Conservation (phyloP, 106 monocot genomes). For the Dioscorea zingiberensis region DNA sequence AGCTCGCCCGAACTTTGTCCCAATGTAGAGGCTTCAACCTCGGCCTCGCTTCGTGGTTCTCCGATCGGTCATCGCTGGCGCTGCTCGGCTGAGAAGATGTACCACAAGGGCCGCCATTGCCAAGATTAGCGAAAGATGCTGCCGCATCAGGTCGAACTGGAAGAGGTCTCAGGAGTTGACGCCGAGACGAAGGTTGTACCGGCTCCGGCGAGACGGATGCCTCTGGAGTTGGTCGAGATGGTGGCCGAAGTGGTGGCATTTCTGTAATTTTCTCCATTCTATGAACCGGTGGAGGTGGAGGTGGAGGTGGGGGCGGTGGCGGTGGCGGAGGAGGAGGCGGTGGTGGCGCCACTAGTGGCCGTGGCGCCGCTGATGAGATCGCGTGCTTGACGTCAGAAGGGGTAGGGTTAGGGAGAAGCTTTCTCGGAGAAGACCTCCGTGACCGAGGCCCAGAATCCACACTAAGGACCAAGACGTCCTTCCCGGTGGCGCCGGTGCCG, state of each 20-base stretch:
- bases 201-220: slow-evolving; percentile 4
- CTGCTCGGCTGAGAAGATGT: background rate
- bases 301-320: slow-evolving; percentile 11
- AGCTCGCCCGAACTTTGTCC: slow-evolving; percentile 37
- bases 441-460: slow-evolving; percentile 18
- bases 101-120: background rate
- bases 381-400: slow-evolving; percentile 16
- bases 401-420: slow-evolving; percentile 11
- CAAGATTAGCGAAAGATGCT: slow-evolving; percentile 1
- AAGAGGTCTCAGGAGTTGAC: slow-evolving; percentile 21
- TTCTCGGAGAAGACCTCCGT: slow-evolving; percentile 24
- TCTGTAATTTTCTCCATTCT: background rate
- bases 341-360: background rate
- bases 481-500: background rate
- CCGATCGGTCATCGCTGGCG: background rate
- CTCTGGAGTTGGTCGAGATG: background rate
- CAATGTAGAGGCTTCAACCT: slow-evolving; percentile 39
- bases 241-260: background rate
- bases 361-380: background rate
- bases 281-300: slow-evolving; percentile 5
- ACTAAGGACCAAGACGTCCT: slow-evolving; percentile 8
- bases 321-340: slow-evolving; percentile 10
- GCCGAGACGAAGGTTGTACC: slow-evolving; percentile 12
- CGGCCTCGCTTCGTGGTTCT: slow-evolving; percentile 11
- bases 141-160: slow-evolving; percentile 2